A percentile compares a stretch with the other conserved stretches of the same genome.
phyloP scores from a whole-genome alignment of 2,329 filamentous ascomycete genomes.

The Ophiostoma piceae region DNA sequence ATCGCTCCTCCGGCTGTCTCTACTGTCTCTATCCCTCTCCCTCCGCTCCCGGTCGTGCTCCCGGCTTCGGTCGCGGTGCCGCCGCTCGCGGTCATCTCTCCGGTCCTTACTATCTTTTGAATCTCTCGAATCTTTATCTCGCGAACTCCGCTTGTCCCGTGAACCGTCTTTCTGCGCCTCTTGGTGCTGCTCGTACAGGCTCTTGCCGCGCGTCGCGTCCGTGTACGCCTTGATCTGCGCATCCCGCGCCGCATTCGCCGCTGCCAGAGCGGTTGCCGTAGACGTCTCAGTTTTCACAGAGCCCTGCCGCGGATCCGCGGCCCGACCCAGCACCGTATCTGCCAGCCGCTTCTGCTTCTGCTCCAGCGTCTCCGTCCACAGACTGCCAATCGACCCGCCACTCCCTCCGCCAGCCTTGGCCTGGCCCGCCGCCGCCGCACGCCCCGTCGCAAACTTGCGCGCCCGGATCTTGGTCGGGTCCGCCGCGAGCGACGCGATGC shows the following conservation, averaged over 20 bases:
- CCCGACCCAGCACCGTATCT: conserved; percentile 74
- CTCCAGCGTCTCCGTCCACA: conserved; percentile 90
- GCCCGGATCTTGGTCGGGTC: conserved; percentile 80
- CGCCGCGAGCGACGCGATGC: conserved; percentile 53
- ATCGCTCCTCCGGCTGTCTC: not conserved
- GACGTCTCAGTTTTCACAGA: conserved; percentile 32
- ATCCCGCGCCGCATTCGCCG: conserved; percentile 54
- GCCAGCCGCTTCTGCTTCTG: conserved; percentile 76
- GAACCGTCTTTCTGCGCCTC: conserved; percentile 32
- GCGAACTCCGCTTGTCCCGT: not conserved
- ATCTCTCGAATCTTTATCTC: not conserved
- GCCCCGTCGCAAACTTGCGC: conserved; percentile 72
- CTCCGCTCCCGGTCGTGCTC: not conserved
- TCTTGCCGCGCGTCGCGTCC: conserved; percentile 52
- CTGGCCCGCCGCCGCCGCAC: conserved; percentile 35
- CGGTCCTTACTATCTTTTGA: not conserved
- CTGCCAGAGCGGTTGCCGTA: conserved; percentile 38
- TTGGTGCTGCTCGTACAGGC: conserved; percentile 56
- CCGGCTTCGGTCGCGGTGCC: no score
- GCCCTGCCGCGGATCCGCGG: conserved; percentile 40
- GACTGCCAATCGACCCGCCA: conserved; percentile 50
- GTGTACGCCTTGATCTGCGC: conserved; percentile 46
- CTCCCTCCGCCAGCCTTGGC: conserved; percentile 32
- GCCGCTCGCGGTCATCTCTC: no score
- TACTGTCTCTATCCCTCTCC: not conserved